Evolutionary conservation across 345 rosid genomes (phyloP), one percentile per base, ranked within the genome.

Genomic region (Noccaea caerulescens): DNA sequence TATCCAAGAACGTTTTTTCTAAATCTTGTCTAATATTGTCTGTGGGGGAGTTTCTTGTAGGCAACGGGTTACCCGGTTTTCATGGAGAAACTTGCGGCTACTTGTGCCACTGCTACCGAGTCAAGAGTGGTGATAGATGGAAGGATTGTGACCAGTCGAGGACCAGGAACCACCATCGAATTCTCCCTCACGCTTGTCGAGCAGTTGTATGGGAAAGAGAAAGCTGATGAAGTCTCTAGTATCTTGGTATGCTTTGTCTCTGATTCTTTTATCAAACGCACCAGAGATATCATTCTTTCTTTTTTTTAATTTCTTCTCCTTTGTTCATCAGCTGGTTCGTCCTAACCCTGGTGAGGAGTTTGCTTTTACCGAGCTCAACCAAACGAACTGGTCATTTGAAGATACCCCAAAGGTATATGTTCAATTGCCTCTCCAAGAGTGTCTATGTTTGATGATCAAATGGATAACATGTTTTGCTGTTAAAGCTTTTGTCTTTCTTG

Each of bases 81-180:
- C 58, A 89, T 91, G 99, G 90, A 89, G 77, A 88, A 91, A 78
- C 79, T 91, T 65, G 77, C 86, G 66, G 79, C 75, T 54, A 77
- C 92, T 47, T 82, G 68, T 60, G 93, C 89, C 10, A 76, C 66
- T 36, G 82, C 96, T 43, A 92, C 84, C 20, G 97, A 89, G 71
- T 91, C 96, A 52, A 88, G 96, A 72, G 99, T 94, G 43, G 87
- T 89, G 64, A 80, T 74, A 62, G 99, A 94, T 76, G 93, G 93
- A 9, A 75, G 77, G 47, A 84, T 80, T 36, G 84, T 94, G 42
- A 91, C 98, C 8, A 94, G 96, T 69, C 86, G 93, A 34, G 91
- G 91, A 52, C 93, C 99, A 34, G 97, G 95, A 64, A 94, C 96
- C 69, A 84, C 98, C 46, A 84, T 94, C 80, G 97, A 94, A 79